Percentiles rank a stretch among this genome's conserved stretches.
phyloP scores from a whole-genome alignment of 2,329 filamentous ascomycete genomes.

The Cucurbitaria berberidis region DNA sequence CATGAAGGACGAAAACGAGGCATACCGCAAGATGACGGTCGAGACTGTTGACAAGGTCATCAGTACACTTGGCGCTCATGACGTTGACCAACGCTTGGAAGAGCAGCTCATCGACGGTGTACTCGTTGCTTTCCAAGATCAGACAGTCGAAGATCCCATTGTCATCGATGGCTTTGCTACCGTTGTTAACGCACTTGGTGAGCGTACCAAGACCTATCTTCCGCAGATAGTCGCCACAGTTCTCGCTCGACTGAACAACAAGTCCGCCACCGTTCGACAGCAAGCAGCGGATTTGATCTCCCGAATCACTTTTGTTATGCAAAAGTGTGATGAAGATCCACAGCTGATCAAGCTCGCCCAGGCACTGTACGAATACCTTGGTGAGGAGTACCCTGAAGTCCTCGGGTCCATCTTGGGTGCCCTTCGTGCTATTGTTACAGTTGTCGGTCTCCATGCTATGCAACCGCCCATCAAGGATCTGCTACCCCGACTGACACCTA shows the following conservation, averaged over 20 bases:
- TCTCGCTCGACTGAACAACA: conserved; percentile 96
- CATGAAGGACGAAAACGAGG: conserved; percentile 96
- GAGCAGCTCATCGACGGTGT: conserved; percentile 95
- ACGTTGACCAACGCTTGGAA: conserved; percentile 90
- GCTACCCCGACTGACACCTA: conserved; percentile 93
- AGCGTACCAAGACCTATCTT: conserved; percentile 92
- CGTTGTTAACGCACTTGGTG: conserved; percentile 92
- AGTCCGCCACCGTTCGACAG: conserved; percentile 93
- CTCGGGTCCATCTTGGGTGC: conserved; percentile 95
- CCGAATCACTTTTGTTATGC: conserved; percentile 98
- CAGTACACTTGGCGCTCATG: conserved; percentile 88
- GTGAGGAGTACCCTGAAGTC: conserved; percentile 98
- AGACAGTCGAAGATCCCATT: conserved; percentile 93
- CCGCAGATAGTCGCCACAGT: conserved; percentile 97
- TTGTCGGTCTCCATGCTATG: conserved; percentile 98
- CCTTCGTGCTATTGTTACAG: conserved; percentile 93
- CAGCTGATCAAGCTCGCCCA: conserved; percentile 94
- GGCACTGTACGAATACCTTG: conserved; percentile 96
- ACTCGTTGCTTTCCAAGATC: conserved; percentile 95
- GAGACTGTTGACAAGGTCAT: conserved; percentile 98
- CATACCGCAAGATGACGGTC: conserved; percentile 98
- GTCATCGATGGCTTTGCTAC: conserved; percentile 98
- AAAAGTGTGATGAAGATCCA: conserved; percentile 94
- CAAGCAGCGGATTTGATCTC: conserved; percentile 97
- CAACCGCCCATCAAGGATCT: conserved; percentile 97